Conservation (phyloP, 2,329 filamentous ascomycete species). For the Paecilomyces dactylethromorphus region DNA sequence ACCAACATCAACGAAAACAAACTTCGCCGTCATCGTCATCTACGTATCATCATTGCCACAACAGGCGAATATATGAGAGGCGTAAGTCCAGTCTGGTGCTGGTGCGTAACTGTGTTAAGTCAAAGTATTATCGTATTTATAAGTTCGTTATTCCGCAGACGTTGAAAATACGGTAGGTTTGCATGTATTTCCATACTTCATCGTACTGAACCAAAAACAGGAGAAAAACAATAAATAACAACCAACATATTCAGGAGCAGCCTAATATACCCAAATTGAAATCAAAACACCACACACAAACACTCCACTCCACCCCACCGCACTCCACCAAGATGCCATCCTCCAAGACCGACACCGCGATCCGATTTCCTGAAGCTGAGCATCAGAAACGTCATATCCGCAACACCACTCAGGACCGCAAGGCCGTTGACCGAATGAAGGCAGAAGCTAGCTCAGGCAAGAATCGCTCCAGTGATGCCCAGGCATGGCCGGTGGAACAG, state of each 20-base stretch:
- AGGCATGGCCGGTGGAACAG: slow-evolving; percentile 20
- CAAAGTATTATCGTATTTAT: background rate
- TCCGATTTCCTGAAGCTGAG: slow-evolving; percentile 15
- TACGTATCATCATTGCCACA: background rate
- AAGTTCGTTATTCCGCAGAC: background rate
- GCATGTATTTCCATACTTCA: background rate
- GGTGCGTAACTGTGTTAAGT: background rate
- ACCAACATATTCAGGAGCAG: background rate
- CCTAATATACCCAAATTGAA: background rate
- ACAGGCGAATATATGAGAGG: background rate
- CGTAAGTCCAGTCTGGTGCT: background rate
- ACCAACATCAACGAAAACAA: background rate
- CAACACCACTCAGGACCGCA: slow-evolving; percentile 18
- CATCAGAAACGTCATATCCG: slow-evolving; percentile 16
- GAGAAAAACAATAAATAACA: background rate
- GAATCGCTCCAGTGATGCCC: slow-evolving; percentile 5
- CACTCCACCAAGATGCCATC: slow-evolving; percentile 3
- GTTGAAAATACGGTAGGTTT: background rate
- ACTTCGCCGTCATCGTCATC: background rate
- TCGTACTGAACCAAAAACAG: background rate
- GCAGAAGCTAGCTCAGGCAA: slow-evolving; percentile 6
- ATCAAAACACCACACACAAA: background rate
- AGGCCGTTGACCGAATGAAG: slow-evolving; percentile 7
- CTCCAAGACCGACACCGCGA: slow-evolving; percentile 19
- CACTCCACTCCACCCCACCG: too few species aligned